Evolutionary conservation across 805 yeast genomes (phyloP).

Genomic region (Metschnikowia lunata): DNA sequence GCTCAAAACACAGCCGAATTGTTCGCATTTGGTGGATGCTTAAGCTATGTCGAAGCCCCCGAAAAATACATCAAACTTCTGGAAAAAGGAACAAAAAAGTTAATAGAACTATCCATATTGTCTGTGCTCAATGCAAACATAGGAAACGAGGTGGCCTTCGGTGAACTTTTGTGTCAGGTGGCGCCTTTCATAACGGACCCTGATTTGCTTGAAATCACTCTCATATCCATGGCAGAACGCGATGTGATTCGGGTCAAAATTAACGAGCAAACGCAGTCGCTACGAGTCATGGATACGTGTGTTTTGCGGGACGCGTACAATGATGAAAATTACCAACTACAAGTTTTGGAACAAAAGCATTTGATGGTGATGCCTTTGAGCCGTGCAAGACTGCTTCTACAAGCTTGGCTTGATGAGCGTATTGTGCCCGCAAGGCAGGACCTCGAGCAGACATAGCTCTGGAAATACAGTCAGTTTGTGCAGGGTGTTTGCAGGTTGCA

Average conservation of each 20-base stretch:
- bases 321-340: conserved; percentile 16
- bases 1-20: conserved; percentile 29
- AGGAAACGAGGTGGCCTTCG: conserved; percentile 16
- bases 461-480: not conserved
- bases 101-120: conserved; percentile 27
- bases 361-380: conserved; percentile 18
- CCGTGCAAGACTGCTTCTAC: conserved; percentile 17
- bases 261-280: conserved; percentile 20
- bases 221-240: conserved; percentile 26
- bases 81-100: conserved; percentile 16
- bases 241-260: conserved; percentile 23
- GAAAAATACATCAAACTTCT: conserved; percentile 15
- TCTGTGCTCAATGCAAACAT: conserved; percentile 22
- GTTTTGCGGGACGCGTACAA: conserved; percentile 33
- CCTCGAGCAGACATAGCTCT: not conserved
- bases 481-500: too few relatives aligned
- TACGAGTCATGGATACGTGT: conserved; percentile 18
- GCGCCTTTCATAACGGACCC: conserved; percentile 1
- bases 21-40: conserved; percentile 34
- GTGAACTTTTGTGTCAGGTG: conserved; percentile 12
- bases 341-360: conserved; percentile 24
- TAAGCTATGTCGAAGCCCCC: conserved; percentile 21
- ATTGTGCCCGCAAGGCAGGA: conserved; percentile 6
- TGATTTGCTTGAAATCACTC: conserved; percentile 16
- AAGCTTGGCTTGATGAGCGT: conserved; percentile 21